phyloP scores from a whole-genome alignment of 2,329 filamentous ascomycete species.

The Diplodia corticola region DNA sequence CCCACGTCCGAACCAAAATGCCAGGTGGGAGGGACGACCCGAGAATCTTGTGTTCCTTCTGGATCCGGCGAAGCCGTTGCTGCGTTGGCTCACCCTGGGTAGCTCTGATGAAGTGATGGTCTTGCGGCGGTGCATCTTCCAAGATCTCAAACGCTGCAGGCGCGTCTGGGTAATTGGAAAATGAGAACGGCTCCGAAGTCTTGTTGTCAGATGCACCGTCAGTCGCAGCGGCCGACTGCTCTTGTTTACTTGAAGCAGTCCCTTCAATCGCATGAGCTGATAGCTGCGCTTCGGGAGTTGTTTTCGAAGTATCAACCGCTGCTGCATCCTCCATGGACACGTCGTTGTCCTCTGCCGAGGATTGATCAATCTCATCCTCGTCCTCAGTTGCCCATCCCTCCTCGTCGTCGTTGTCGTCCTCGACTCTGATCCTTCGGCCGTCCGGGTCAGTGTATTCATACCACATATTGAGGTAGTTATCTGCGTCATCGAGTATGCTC shows the following conservation, averaged over 20 bases:
- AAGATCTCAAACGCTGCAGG: constrained; percentile 38
- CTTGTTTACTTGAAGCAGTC: neutral
- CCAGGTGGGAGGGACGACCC: constrained; percentile 53
- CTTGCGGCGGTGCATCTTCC: constrained; percentile 35
- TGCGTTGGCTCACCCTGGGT: constrained; percentile 36
- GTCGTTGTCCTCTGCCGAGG: constrained; percentile 41
- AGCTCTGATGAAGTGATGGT: constrained; percentile 40
- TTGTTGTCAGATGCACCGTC: constrained; percentile 24
- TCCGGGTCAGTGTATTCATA: constrained; percentile 38
- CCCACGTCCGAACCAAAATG: constrained; percentile 62
- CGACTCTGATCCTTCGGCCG: constrained; percentile 31
- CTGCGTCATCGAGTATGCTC: constrained; percentile 25
- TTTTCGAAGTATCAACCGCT: constrained; percentile 36
- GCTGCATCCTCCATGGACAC: constrained; percentile 35
- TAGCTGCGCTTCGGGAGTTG: constrained; percentile 36
- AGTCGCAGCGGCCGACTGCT: neutral
- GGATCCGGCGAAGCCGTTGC: constrained; percentile 51
- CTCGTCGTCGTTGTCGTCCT: constrained; percentile 35
- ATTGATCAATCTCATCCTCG: constrained; percentile 33
- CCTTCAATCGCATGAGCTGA: constrained; percentile 27
- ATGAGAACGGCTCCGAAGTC: constrained; percentile 4
- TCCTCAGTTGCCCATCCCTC: constrained; percentile 29
- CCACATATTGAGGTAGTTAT: constrained; percentile 27
- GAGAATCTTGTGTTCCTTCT: constrained; percentile 61
- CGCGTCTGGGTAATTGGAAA: constrained; percentile 23